Percentiles rank a stretch among this genome's conserved stretches.
phyloP scores from a whole-genome alignment of 805 yeast genomes.

The Zygosaccharomyces kombuchaensis region DNA sequence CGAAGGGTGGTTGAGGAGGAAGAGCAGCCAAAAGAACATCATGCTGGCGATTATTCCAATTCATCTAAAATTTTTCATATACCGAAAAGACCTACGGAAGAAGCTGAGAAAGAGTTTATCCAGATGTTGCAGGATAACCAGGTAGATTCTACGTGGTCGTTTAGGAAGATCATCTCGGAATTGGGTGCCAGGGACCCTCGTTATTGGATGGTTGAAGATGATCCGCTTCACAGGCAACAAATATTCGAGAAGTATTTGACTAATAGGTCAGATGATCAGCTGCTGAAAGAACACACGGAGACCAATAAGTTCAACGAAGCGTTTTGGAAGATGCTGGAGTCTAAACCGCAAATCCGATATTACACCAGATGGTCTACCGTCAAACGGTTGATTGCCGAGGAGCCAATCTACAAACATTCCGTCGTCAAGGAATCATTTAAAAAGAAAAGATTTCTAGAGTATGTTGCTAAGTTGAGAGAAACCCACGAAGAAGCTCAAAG shows the following conservation, averaged over 20 bases:
- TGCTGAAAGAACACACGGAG: constrained; percentile 48
- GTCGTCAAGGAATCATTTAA: constrained; percentile 56
- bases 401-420: constrained; percentile 61
- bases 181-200: constrained; percentile 52
- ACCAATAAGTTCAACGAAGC: constrained; percentile 52
- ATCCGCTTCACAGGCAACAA: constrained; percentile 54
- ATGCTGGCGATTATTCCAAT: constrained; percentile 21
- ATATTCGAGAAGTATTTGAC: constrained; percentile 63
- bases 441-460: constrained; percentile 50
- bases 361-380: constrained; percentile 63
- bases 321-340: constrained; percentile 45
- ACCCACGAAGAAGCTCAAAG: constrained; percentile 25
- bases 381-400: constrained; percentile 51
- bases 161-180: constrained; percentile 54
- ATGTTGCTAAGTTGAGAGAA: constrained; percentile 39
- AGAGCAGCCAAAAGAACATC: background rate
- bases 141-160: constrained; percentile 75
- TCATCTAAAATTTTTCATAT: constrained; percentile 31
- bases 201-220: constrained; percentile 60
- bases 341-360: constrained; percentile 43
- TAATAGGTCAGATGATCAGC: constrained; percentile 46
- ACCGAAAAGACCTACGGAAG: constrained; percentile 27
- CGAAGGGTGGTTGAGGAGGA: background rate
- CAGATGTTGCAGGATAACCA: constrained; percentile 48
- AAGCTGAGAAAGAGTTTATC: constrained; percentile 45